Evolutionary conservation across 164 flowering plant species (phyloP).

Genomic region (Berberis thunbergii): DNA sequence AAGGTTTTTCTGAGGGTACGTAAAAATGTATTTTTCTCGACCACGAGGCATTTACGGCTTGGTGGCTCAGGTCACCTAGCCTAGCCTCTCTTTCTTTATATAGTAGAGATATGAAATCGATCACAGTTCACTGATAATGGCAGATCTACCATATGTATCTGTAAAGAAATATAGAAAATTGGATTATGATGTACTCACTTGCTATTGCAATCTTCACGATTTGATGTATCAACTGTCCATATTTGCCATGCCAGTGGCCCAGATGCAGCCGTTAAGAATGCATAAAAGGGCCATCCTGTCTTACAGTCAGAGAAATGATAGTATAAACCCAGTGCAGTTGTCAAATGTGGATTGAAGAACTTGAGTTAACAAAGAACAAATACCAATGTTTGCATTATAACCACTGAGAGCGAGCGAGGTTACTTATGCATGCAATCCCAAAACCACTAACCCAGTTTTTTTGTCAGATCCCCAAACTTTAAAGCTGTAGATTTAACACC

Average conservation of each 20-base stretch:
- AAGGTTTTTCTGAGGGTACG: too few species aligned
- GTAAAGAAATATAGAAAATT: too few species aligned
- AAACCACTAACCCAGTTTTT: constrained; percentile 72
- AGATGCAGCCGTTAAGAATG: constrained; percentile 56
- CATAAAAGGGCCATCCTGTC: constrained; percentile 88
- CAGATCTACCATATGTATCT: too few species aligned
- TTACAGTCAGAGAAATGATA: not conserved
- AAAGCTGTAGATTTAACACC: constrained; percentile 97
- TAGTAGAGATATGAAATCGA: too few species aligned
- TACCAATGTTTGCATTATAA: constrained; percentile 74
- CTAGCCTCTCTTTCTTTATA: too few species aligned
- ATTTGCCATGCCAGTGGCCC: constrained; percentile 93
- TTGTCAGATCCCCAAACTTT: constrained; percentile 80
- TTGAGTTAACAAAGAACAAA: not conserved
- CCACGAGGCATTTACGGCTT: too few species aligned
- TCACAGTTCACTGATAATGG: too few species aligned
- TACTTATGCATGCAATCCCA: constrained; percentile 60
- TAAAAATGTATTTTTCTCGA: too few species aligned
- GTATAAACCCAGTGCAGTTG: not conserved
- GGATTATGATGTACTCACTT: constrained; percentile 39
- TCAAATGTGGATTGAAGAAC: not conserved
- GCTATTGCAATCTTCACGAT: constrained; percentile 73
- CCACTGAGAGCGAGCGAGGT: constrained; percentile 82
- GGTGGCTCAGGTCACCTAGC: too few species aligned
- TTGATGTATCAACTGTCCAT: constrained; percentile 68